Evolutionary conservation across 768 basidiomycete genomes (phyloP).

Genomic region (Favolaschia claudopus): DNA sequence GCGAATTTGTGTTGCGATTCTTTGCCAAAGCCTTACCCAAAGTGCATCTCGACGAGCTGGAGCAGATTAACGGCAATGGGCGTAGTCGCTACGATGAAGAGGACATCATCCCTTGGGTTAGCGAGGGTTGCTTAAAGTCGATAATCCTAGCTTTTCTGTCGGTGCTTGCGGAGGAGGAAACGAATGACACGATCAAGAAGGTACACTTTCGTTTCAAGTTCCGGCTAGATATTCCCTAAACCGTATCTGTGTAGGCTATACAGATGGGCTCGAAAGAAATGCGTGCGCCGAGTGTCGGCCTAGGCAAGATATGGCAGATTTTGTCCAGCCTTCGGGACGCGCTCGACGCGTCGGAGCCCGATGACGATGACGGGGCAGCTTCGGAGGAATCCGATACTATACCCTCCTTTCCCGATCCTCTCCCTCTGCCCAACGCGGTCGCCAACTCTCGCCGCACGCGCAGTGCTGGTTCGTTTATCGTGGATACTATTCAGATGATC

Average conservation of each 20-base stretch:
- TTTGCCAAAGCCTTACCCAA: constrained; percentile 56
- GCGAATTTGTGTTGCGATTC: constrained; percentile 73
- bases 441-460: constrained; percentile 59
- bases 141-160: constrained; percentile 69
- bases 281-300: constrained; percentile 57
- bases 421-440: constrained; percentile 55
- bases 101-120: constrained; percentile 63
- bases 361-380: constrained; percentile 15
- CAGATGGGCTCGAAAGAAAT: constrained; percentile 59
- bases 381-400: constrained; percentile 21
- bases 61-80: constrained; percentile 53
- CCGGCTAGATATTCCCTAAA: background rate
- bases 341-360: constrained; percentile 28
- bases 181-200: constrained; percentile 43
- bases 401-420: constrained; percentile 63
- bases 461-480: constrained; percentile 39
- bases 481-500: constrained; percentile 67
- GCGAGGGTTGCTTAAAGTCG: constrained; percentile 69
- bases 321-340: constrained; percentile 56
- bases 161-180: constrained; percentile 54
- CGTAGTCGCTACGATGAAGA: constrained; percentile 46
- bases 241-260: constrained; percentile 42
- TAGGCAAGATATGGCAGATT: constrained; percentile 69
- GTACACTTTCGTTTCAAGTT: constrained; percentile 33
- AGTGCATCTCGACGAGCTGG: constrained; percentile 67